Evolutionary conservation across 2,329 filamentous ascomycete genomes (phyloP).

Genomic region (Sporothrix euskadiensis): DNA sequence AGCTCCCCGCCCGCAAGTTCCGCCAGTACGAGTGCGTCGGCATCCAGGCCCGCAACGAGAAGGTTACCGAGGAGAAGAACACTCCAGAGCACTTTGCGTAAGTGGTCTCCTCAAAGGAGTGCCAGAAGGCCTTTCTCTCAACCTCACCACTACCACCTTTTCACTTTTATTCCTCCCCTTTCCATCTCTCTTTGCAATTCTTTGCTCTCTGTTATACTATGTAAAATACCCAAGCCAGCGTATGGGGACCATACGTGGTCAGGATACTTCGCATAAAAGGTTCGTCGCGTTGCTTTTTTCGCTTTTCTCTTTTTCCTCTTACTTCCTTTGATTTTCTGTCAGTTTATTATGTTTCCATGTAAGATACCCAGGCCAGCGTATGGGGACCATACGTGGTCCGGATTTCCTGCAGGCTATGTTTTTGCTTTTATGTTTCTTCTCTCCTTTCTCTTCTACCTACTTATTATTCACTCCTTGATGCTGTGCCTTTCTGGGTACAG

Average conservation of each 20-base stretch:
- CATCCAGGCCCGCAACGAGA: slow-evolving; percentile 24
- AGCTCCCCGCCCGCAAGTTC: slow-evolving; percentile 47
- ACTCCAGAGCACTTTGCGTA: not conserved
- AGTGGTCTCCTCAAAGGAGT: not conserved
- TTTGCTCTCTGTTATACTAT: not conserved
- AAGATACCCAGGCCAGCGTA: slow-evolving; percentile 27
- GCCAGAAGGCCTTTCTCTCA: not conserved
- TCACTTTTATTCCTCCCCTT: not conserved
- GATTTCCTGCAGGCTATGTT: slow-evolving; percentile 20
- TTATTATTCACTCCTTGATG: slow-evolving; percentile 10
- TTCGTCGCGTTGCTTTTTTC: not conserved
- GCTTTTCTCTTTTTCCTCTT: not conserved
- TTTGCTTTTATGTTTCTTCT: not conserved
- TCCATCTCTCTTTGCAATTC: not conserved
- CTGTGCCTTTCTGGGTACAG: not conserved
- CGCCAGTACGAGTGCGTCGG: slow-evolving; percentile 40
- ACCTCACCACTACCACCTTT: not conserved
- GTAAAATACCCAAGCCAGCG: slow-evolving; percentile 26
- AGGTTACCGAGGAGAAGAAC: slow-evolving; percentile 7
- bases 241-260: slow-evolving; percentile 29
- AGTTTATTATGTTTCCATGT: not conserved
- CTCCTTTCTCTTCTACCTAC: not conserved
- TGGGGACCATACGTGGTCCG: slow-evolving; percentile 28
- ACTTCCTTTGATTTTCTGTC: not conserved
- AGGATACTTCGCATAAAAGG: slow-evolving; percentile 20